Evolutionary conservation across 768 basidiomycete species (phyloP).

Genomic region (Serendipita sp.): DNA sequence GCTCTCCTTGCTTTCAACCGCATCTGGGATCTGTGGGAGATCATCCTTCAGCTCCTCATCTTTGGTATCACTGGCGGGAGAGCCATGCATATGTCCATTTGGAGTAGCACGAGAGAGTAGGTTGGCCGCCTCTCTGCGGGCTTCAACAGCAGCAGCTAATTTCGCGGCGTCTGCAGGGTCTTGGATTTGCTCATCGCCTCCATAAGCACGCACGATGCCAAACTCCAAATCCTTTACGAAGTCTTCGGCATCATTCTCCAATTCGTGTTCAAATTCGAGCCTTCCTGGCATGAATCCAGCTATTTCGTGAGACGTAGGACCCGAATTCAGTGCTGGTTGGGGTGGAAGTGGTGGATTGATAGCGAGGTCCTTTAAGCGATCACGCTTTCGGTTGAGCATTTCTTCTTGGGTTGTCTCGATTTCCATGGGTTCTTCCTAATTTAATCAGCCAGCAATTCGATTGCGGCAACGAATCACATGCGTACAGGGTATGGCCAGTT

Average conservation of each 20-base stretch:
- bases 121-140: slow-evolving; percentile 9
- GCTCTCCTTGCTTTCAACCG: slow-evolving; percentile 71
- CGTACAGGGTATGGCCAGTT: slow-evolving; percentile 68
- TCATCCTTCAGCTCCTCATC: slow-evolving; percentile 10
- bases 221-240: slow-evolving; percentile 93
- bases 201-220: slow-evolving; percentile 70
- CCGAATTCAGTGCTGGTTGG: slow-evolving; percentile 40
- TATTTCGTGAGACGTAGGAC: slow-evolving; percentile 88
- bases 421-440: slow-evolving; percentile 16
- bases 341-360: slow-evolving; percentile 34
- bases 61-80: slow-evolving; percentile 7
- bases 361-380: slow-evolving; percentile 66
- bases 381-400: slow-evolving; percentile 80
- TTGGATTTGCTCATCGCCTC: slow-evolving; percentile 43
- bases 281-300: slow-evolving; percentile 87
- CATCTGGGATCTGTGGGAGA: slow-evolving; percentile 44
- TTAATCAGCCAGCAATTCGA: slow-evolving; percentile 8
- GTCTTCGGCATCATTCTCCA: slow-evolving; percentile 94
- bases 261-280: slow-evolving; percentile 95
- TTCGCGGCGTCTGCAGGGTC: slow-evolving; percentile 11
- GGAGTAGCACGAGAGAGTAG: slow-evolving; percentile 1
- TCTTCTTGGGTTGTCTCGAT: slow-evolving; percentile 66
- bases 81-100: slow-evolving; percentile 6
- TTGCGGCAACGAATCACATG: slow-evolving; percentile 16
- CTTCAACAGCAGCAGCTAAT: slow-evolving; percentile 17